These are phyloP conservation scores for Trichoderma hamatum DNA, from an alignment of 2,329 filamentous ascomycete species.

Conservation along the genomic window DNA sequence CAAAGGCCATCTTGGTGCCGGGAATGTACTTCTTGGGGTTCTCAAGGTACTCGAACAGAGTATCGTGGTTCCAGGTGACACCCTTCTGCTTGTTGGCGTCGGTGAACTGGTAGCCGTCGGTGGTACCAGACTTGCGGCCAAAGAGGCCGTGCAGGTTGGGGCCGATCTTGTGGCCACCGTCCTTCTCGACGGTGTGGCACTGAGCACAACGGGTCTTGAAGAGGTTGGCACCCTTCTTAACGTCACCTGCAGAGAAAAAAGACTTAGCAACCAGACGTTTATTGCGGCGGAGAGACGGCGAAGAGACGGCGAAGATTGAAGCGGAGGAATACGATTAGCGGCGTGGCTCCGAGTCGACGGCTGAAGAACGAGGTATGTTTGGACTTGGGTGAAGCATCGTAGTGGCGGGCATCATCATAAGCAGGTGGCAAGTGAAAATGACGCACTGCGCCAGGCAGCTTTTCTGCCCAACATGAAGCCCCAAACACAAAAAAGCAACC, in stretches of 20 bases:
- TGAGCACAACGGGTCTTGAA: slow-evolving; percentile 99
- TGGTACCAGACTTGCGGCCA: slow-evolving; percentile 89
- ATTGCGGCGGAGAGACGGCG: background rate
- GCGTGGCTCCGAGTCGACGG: background rate
- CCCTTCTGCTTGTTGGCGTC: slow-evolving; percentile 99
- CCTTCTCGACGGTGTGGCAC: slow-evolving; percentile 94
- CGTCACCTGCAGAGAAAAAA: slow-evolving; percentile 67
- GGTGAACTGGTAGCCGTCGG: slow-evolving; percentile 94
- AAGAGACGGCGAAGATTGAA: background rate
- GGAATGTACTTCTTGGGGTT: slow-evolving; percentile 99
- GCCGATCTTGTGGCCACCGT: slow-evolving; percentile 96
- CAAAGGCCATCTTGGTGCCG: slow-evolving; percentile 99
- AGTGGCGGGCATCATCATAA: background rate
- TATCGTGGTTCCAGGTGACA: slow-evolving; percentile 82
- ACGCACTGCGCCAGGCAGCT: slow-evolving; percentile 22
- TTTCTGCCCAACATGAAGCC: background rate
- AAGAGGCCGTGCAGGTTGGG: slow-evolving; percentile 97
- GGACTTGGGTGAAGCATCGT: slow-evolving; percentile 33
- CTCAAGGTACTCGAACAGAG: slow-evolving; percentile 97
- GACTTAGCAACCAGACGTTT: background rate
- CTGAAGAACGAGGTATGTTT: slow-evolving; percentile 29
- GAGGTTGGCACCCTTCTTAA: slow-evolving; percentile 95
- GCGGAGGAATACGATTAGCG: background rate
- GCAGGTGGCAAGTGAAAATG: slow-evolving; percentile 27
- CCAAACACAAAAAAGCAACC: background rate